Base-by-base conservation (phyloP, 768 basidiomycete genomes). In the Nevesoporus exiguus region DNA sequence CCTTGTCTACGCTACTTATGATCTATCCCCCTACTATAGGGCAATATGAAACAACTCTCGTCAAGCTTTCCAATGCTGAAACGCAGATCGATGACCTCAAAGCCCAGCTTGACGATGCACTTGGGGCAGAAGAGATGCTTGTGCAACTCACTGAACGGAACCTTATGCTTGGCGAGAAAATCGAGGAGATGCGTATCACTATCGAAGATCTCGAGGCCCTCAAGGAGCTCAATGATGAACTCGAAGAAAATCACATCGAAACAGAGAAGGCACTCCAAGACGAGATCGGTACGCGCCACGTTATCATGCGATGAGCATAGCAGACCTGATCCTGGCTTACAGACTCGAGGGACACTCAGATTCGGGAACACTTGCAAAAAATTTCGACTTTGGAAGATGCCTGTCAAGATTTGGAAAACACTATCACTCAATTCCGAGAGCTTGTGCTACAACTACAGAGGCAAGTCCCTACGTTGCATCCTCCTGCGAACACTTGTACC, bases 131-230 rank as follows among this genome's bases (percentile, higher is more conserved):
- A 69, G 97, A 99, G 56, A 89, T 99, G 81, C 82, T 98, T 14
- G 93, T 97, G 21, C 88, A 92, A 63, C 78, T 99, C 42, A 99
- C 96, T 0, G 96, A 97, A 63, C 84, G 95, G 5, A 98, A 97
- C 66, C 79, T 98, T 19, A 81, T 88, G 72, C 81, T 98, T 43
- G 88, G 91, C 56, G 96, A 98, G 91, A 95, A 94, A 84, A 93
- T 98, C 59, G 97, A 98, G 68, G 94, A 98, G 71, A 95, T 98
- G 90, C 83, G 93, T 13, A 86, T 92, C 51, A 91, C 90, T 0
- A 93, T 98, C 51, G 96, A 98, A 68, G 97, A 99, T 63, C 83
- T 98, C 4, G 97, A 99, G 66, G 84, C 94, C 11, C 81, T 99
- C 39, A 91, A 95, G 66, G 97, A 98, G 64, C 86, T 99, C 45